Percentiles rank a stretch among this genome's conserved stretches.
These are phyloP conservation scores for Gillenia trifoliata DNA, from an alignment of 306 rosid genomes.

Conservation along the genomic window DNA sequence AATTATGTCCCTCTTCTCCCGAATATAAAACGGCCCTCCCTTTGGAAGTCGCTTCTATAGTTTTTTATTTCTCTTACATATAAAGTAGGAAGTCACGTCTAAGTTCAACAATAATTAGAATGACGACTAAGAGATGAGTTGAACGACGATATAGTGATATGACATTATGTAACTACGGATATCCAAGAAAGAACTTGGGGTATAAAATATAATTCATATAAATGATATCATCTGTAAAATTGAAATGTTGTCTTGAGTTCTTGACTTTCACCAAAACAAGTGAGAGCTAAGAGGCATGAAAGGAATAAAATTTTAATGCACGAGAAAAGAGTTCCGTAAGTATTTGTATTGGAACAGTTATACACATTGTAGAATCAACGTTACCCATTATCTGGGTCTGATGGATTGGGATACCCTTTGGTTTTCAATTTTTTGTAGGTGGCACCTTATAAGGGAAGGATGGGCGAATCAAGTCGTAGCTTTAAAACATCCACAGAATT, in stretches of 20 bases:
- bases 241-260: too few relatives aligned
- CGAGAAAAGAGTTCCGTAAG: neutral
- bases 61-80: too few relatives aligned
- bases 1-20: neutral
- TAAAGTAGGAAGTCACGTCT: neutral
- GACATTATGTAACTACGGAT: too few relatives aligned
- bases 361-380: neutral
- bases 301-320: neutral
- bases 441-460: slow-evolving; percentile 36
- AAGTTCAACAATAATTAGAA: neutral
- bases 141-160: too few relatives aligned
- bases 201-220: too few relatives aligned
- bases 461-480: slow-evolving; percentile 33
- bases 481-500: slow-evolving; percentile 48
- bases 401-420: slow-evolving; percentile 18
- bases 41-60: too few relatives aligned
- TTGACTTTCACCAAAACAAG: too few relatives aligned
- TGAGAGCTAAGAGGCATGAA: neutral
- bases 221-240: too few relatives aligned
- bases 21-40: neutral
- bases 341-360: neutral
- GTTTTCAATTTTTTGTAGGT: slow-evolving; percentile 30
- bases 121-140: neutral
- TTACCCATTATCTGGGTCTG: neutral
- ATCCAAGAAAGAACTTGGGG: too few relatives aligned